Conservation (phyloP, 805 yeast species). For the Wickerhamiella occidentalis region DNA sequence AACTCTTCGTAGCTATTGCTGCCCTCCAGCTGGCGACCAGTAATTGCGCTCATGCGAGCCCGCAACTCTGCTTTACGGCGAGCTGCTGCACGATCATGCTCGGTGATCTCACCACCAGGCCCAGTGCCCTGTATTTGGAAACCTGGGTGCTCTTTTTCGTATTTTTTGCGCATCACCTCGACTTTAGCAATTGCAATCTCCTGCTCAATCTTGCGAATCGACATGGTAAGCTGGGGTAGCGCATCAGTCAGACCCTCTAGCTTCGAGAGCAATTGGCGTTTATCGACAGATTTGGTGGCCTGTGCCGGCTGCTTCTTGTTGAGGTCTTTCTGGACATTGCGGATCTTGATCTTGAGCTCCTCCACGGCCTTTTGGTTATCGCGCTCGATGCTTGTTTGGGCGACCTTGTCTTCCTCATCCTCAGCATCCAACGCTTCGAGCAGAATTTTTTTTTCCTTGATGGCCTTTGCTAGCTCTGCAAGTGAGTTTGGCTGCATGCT, state of each 20-base stretch:
- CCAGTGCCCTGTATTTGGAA: constrained; percentile 71
- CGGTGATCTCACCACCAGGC: constrained; percentile 76
- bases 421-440: constrained; percentile 61
- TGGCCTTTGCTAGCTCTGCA: constrained; percentile 42
- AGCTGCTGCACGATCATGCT: constrained; percentile 67
- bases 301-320: constrained; percentile 12
- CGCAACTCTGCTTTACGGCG: constrained; percentile 65
- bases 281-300: constrained; percentile 28
- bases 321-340: constrained; percentile 32
- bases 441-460: constrained; percentile 60
- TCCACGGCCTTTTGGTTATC: constrained; percentile 47
- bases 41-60: constrained; percentile 84
- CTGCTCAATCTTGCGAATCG: constrained; percentile 51
- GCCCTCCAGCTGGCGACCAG: constrained; percentile 51
- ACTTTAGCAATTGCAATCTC: constrained; percentile 57
- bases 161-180: constrained; percentile 44
- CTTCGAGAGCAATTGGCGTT: constrained; percentile 41
- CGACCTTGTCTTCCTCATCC: constrained; percentile 32
- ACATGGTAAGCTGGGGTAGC: constrained; percentile 58
- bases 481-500: constrained; percentile 9
- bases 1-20: constrained; percentile 39
- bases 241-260: constrained; percentile 54
- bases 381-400: constrained; percentile 28
- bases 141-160: constrained; percentile 54
- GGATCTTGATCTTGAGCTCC: constrained; percentile 48